phyloP scores from a whole-genome alignment of 306 rosid species.

The Vicia villosa region DNA sequence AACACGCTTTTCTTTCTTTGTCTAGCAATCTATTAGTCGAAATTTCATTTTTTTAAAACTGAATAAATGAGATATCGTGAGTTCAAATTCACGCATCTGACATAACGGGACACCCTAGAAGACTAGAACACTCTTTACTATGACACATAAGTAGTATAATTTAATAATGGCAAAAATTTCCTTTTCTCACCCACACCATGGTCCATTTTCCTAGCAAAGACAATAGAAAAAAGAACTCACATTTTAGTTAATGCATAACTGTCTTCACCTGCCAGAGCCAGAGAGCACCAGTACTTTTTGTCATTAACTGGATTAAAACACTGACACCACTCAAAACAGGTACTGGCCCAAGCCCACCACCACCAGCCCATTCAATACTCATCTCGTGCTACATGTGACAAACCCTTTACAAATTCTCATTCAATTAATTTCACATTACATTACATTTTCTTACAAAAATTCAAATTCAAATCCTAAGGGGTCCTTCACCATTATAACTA shows the following conservation, averaged over 20 bases:
- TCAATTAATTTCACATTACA: constrained; percentile 25
- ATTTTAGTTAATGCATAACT: constrained; percentile 22
- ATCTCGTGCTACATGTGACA: constrained; percentile 35
- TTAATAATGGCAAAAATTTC: not conserved
- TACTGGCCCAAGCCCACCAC: constrained; percentile 49
- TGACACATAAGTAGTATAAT: not conserved
- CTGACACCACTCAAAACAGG: constrained; percentile 39
- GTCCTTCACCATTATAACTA: constrained; percentile 44
- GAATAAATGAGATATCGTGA: too few relatives aligned
- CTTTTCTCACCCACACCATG: not conserved
- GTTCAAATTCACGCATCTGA: too few relatives aligned
- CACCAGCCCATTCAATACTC: constrained; percentile 43
- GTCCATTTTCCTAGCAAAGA: constrained; percentile 16
- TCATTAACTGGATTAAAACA: constrained; percentile 40
- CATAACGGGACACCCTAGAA: too few relatives aligned
- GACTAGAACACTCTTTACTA: not conserved
- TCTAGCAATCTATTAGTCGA: too few relatives aligned
- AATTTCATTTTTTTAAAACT: too few relatives aligned
- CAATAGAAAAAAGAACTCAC: constrained; percentile 1
- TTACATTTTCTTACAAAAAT: not conserved
- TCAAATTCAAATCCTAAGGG: not conserved
- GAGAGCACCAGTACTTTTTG: constrained; percentile 33
- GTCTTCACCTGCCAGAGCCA: constrained; percentile 21
- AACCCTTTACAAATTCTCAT: not conserved
- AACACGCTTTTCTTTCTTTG: too few relatives aligned